Evolutionary conservation across 129 eudicot genomes (phyloP).

Genomic region (Pulicaria dysenterica): DNA sequence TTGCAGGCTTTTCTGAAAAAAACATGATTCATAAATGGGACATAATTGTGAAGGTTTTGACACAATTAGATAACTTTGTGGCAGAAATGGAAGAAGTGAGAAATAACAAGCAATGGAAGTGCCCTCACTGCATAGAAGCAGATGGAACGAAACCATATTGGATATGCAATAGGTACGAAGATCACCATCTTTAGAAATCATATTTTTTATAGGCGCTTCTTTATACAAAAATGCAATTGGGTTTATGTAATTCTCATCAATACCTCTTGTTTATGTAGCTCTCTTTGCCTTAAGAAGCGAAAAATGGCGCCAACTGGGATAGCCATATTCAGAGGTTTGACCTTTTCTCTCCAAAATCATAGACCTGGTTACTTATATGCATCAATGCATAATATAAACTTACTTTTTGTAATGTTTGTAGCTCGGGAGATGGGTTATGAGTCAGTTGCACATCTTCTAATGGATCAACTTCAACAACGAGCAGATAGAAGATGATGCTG

Average conservation of each 20-base stretch:
- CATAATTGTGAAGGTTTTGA: not conserved
- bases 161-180: slow-evolving; percentile 71
- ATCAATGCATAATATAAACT: not conserved
- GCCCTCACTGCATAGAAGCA: slow-evolving; percentile 73
- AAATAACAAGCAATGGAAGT: slow-evolving; percentile 67
- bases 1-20: not conserved
- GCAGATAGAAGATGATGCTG: slow-evolving; percentile 26
- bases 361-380: no score
- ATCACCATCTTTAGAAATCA: not conserved
- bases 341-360: not conserved
- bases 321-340: slow-evolving; percentile 70
- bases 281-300: slow-evolving; percentile 63
- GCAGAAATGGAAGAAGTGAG: slow-evolving; percentile 75
- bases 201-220: not conserved
- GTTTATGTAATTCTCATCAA: slow-evolving; percentile 6
- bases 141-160: slow-evolving; percentile 63
- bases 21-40: not conserved
- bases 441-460: slow-evolving; percentile 66
- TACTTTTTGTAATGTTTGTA: slow-evolving; percentile 30
- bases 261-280: slow-evolving; percentile 37
- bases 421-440: slow-evolving; percentile 72
- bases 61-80: not conserved
- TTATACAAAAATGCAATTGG: not conserved
- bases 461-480: slow-evolving; percentile 54
- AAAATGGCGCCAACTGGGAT: slow-evolving; percentile 75